These are phyloP conservation scores for Mycosphaerelloides madeirae DNA, from an alignment of 2,329 filamentous ascomycete genomes.

Conservation along the genomic window DNA sequence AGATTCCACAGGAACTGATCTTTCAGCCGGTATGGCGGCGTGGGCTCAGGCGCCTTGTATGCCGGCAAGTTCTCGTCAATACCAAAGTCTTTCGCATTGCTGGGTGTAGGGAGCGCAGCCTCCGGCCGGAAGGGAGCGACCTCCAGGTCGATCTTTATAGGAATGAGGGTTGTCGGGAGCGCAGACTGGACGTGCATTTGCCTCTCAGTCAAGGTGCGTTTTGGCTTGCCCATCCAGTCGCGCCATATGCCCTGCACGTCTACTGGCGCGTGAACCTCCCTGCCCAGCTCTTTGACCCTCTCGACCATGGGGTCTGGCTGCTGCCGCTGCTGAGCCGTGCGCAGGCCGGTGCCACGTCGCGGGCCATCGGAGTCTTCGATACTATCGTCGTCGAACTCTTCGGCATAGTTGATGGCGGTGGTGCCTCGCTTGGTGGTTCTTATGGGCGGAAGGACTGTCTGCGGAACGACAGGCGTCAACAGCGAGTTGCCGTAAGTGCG, in stretches of 20 bases:
- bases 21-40: conserved; percentile 80
- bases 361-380: conserved; percentile 70
- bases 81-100: conserved; percentile 52
- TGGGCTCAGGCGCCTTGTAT: conserved; percentile 73
- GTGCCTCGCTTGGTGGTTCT: conserved; percentile 97
- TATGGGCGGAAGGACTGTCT: conserved; percentile 61
- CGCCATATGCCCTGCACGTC: conserved; percentile 86
- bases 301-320: conserved; percentile 63
- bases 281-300: conserved; percentile 67
- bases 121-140: conserved; percentile 70
- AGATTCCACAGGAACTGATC: conserved; percentile 98
- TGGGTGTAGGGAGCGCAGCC: conserved; percentile 59
- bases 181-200: conserved; percentile 63
- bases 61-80: conserved; percentile 70
- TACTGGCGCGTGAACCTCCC: conserved; percentile 73
- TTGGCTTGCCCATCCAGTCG: conserved; percentile 84
- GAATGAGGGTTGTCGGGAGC: conserved; percentile 84
- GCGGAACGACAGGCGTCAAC: conserved; percentile 75
- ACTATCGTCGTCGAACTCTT: conserved; percentile 87
- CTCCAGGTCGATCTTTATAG: conserved; percentile 93
- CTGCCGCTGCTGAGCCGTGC: conserved; percentile 63
- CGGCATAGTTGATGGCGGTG: conserved; percentile 94
- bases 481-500: conserved; percentile 89
- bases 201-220: conserved; percentile 50
- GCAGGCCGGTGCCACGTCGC: conserved; percentile 67